These are phyloP conservation scores for Schizophyllum commune DNA, from an alignment of 1,284 basidiomycete species.

Conservation along the genomic window DNA sequence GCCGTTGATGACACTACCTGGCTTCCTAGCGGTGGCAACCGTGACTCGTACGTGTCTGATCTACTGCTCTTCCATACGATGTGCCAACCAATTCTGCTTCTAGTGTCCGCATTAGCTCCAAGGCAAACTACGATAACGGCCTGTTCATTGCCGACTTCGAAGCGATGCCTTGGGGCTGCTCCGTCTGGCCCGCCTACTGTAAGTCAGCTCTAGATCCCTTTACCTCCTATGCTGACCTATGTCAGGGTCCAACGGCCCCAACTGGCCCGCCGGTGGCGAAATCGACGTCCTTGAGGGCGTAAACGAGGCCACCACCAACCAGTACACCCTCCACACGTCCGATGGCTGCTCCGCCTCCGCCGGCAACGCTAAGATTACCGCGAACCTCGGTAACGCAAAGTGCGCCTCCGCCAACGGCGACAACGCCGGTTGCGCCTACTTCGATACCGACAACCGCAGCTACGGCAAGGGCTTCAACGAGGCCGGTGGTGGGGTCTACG, in stretches of 20 bases:
- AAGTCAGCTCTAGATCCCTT: background rate
- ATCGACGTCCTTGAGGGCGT: conserved; percentile 38
- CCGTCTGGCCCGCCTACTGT: conserved; percentile 7
- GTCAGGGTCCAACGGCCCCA: conserved; percentile 20
- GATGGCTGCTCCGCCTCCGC: conserved; percentile 23
- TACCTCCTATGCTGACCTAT: background rate
- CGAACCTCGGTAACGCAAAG: background rate
- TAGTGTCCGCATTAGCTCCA: conserved; percentile 11
- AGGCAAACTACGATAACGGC: conserved; percentile 10
- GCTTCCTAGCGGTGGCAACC: conserved; percentile 3
- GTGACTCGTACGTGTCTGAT: conserved; percentile 7
- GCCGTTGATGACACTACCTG: conserved; percentile 7
- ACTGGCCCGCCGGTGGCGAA: conserved; percentile 36
- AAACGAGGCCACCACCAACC: conserved; percentile 22
- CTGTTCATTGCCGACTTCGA: conserved; percentile 12
- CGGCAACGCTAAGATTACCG: conserved; percentile 2
- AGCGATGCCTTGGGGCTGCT: conserved; percentile 10
- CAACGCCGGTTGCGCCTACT: conserved; percentile 9
- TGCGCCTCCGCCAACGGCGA: conserved; percentile 3
- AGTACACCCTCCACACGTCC: conserved; percentile 26
- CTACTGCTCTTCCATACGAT: background rate
- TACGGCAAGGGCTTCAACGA: conserved; percentile 12
- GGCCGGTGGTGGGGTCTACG: conserved; percentile 66
- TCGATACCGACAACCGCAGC: conserved; percentile 1
- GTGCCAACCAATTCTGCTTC: background rate